Evolutionary conservation across 495 filamentous ascomycete species (phyloP).

Genomic region (Penicillium bialowiezense): DNA sequence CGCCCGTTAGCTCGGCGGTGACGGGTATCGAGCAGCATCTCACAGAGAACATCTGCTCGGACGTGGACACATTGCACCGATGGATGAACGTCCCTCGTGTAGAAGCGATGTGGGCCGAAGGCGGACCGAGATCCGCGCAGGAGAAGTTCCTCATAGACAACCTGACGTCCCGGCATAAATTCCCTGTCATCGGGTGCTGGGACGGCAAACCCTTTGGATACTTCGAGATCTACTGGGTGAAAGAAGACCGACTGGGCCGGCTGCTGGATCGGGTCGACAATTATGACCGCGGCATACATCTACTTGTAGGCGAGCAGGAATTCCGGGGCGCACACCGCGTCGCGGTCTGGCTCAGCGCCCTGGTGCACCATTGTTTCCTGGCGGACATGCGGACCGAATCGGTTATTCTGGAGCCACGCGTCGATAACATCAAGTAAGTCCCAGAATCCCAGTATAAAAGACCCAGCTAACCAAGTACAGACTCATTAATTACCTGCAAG

Average conservation of each 20-base stretch:
- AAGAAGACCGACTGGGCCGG: conserved; percentile 77
- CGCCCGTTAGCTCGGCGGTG: conserved; percentile 26
- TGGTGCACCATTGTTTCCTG: conserved; percentile 82
- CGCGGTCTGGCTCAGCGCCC: conserved; percentile 72
- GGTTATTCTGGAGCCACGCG: conserved; percentile 81
- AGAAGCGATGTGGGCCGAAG: conserved; percentile 73
- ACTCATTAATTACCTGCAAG: conserved; percentile 71
- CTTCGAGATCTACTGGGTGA: conserved; percentile 98
- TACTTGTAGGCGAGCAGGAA: conserved; percentile 89
- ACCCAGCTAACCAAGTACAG: conserved; percentile 42
- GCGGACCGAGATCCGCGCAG: conserved; percentile 59
- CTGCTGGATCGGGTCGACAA: conserved; percentile 64
- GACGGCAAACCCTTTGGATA: conserved; percentile 95
- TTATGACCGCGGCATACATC: conserved; percentile 86
- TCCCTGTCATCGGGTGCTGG: conserved; percentile 92
- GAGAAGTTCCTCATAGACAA: conserved; percentile 65
- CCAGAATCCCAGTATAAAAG: neutral
- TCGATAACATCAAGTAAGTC: conserved; percentile 85
- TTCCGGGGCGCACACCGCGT: conserved; percentile 76
- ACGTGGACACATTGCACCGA: conserved; percentile 73
- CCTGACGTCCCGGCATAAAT: conserved; percentile 68
- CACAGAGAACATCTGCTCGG: conserved; percentile 41
- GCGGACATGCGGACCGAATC: conserved; percentile 78
- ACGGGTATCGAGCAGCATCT: conserved; percentile 28
- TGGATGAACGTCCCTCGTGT: conserved; percentile 94